Percentiles rank a stretch among this genome's conserved stretches.
These are phyloP conservation scores for Lachnellula cervina DNA, from an alignment of 2,329 filamentous ascomycete species.

Conservation along the genomic window DNA sequence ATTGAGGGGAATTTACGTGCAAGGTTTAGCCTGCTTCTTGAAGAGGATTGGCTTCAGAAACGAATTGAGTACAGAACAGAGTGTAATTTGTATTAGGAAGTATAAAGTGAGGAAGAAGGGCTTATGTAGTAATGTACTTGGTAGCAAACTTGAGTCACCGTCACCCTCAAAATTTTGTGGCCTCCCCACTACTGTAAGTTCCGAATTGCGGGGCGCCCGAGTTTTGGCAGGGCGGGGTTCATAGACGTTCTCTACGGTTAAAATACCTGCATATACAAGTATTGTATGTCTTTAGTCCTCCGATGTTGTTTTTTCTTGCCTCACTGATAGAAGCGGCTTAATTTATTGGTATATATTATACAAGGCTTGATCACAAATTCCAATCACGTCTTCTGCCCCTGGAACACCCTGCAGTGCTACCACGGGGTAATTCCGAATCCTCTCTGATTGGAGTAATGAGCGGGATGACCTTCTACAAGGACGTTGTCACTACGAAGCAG, in stretches of 20 bases:
- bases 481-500: too few species aligned
- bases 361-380: not conserved
- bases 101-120: too few species aligned
- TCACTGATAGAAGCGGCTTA: not conserved
- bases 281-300: not conserved
- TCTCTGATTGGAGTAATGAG: not conserved
- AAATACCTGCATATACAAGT: not conserved
- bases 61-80: too few species aligned
- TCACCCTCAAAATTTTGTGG: not conserved
- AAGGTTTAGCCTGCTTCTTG: not conserved
- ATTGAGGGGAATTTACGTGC: not conserved
- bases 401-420: not conserved
- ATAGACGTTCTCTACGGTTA: not conserved
- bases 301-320: not conserved
- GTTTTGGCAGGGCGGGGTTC: not conserved
- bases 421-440: not conserved
- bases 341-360: not conserved
- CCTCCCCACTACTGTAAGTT: not conserved
- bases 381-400: not conserved
- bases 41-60: not conserved
- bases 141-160: not conserved
- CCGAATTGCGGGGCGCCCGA: not conserved
- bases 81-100: too few species aligned
- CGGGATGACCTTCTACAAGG: not conserved
- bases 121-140: too few species aligned